Evolutionary conservation across 768 basidiomycete species (phyloP), one percentile per base, ranked within the genome.

Genomic region (Cyclocybe aegerita): DNA sequence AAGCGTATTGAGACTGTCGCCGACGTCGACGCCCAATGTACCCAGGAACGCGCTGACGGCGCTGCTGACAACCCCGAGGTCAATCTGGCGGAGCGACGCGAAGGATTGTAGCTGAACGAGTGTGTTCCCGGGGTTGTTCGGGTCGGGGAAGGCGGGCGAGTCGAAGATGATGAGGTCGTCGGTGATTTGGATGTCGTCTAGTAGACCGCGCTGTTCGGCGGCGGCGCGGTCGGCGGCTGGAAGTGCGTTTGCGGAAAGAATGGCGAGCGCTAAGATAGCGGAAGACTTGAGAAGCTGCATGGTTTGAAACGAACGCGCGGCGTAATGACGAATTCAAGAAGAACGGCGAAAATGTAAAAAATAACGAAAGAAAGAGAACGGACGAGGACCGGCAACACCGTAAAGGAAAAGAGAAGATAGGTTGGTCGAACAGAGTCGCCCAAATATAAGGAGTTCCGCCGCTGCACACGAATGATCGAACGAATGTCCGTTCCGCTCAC

Each of bases 161-260:
- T 76, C 73, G 52, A 74, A 70, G 11, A 74, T 61, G 29, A 74
- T 58, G 34, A 72, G 61, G 36, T 68, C 61, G 55, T 74, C 68
- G 11, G 68, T 50, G 14, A 64, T 10, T 33, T 56, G 56, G 14
- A 65, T 50, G 4, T 60, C 56, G 46, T 56, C 52, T 11, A 58
- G 45, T 16, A 60, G 32, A 9, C 59, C 52, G 23, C 58, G 58
- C 12, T 53, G 48, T 33, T 39, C 29, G 3, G 31, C 16, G 10
- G 34, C 23, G 23, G 23, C 23, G 3, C 4, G 23, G 5, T 23
- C 32, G 2, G 32, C n/a, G 32, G 55, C 37, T 6, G 56, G 55
- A 36, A 50, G 39, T 30, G 56, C 54, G 14, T 50, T 33, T 45
- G 38, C 45, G 11, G 46, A 49, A 35, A 39, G 29, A 8, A 39